These are phyloP conservation scores for Penicillium concentricum DNA, from an alignment of 2,329 filamentous ascomycete species.

Conservation along the genomic window DNA sequence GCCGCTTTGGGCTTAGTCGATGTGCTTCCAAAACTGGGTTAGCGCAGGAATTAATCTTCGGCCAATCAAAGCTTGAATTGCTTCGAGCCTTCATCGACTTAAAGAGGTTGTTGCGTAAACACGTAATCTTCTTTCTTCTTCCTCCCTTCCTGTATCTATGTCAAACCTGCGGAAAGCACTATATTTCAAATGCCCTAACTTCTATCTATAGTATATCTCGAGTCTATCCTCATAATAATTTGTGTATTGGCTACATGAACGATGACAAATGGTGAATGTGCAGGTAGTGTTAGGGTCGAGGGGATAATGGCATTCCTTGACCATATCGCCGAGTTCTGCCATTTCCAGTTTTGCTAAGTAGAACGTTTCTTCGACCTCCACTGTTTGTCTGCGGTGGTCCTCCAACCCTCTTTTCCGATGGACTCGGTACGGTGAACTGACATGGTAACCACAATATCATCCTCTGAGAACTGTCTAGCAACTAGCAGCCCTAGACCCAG, in stretches of 20 bases:
- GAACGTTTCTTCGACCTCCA: not conserved
- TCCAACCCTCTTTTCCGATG: not conserved
- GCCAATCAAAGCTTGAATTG: conserved; percentile 1
- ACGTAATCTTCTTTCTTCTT: not conserved
- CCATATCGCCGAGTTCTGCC: not conserved
- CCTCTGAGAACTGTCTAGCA: not conserved
- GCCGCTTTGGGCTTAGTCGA: not conserved
- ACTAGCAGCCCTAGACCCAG: not conserved
- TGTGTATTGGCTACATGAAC: not conserved
- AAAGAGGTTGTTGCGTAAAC: not conserved
- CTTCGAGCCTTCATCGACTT: not conserved
- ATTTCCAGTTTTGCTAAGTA: not conserved
- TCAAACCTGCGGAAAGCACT: not conserved
- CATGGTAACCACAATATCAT: not conserved
- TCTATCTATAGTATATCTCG: not conserved
- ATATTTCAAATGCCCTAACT: too few species aligned
- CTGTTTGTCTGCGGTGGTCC: not conserved
- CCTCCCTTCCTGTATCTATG: not conserved
- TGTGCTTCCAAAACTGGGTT: not conserved
- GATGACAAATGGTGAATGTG: not conserved
- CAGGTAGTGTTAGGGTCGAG: not conserved
- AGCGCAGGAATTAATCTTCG: not conserved
- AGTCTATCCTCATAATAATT: not conserved
- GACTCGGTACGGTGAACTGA: not conserved
- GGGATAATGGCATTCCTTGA: not conserved